Evolutionary conservation across 176 grass and related monocot genomes (phyloP).

Genomic region (Zizania latifolia): DNA sequence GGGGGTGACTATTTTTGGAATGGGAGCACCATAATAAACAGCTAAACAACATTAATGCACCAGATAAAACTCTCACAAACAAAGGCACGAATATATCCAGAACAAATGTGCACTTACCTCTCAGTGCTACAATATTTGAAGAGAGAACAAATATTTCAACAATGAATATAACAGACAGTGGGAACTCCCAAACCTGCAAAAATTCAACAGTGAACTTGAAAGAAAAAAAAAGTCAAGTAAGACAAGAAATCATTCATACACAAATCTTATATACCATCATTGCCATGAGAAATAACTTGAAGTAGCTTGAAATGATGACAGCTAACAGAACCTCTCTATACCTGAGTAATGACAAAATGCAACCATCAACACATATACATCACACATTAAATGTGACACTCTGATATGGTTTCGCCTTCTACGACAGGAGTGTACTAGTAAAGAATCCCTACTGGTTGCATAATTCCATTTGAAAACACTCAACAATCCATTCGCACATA

Average conservation of each 20-base stretch:
- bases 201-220: constrained; percentile 16
- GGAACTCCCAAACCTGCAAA: constrained; percentile 87
- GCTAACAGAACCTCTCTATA: constrained; percentile 62
- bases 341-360: constrained; percentile 40
- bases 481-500: neutral
- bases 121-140: constrained; percentile 81
- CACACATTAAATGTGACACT: constrained; percentile 11
- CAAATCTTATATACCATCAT: constrained; percentile 55
- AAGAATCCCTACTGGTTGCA: neutral
- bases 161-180: constrained; percentile 67
- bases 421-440: neutral
- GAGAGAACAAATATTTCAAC: constrained; percentile 77
- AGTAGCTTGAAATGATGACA: constrained; percentile 82
- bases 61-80: neutral
- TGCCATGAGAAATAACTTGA: constrained; percentile 78
- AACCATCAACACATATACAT: neutral
- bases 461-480: neutral
- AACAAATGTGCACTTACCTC: constrained; percentile 44
- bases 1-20: neutral
- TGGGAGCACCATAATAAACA: neutral
- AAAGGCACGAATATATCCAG: constrained; percentile 3
- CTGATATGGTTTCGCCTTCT: neutral
- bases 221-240: constrained; percentile 7
- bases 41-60: constrained; percentile 1
- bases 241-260: neutral